Conservation (phyloP, 1,139 yeast species). For the Wickerhamomyces sp. region DNA sequence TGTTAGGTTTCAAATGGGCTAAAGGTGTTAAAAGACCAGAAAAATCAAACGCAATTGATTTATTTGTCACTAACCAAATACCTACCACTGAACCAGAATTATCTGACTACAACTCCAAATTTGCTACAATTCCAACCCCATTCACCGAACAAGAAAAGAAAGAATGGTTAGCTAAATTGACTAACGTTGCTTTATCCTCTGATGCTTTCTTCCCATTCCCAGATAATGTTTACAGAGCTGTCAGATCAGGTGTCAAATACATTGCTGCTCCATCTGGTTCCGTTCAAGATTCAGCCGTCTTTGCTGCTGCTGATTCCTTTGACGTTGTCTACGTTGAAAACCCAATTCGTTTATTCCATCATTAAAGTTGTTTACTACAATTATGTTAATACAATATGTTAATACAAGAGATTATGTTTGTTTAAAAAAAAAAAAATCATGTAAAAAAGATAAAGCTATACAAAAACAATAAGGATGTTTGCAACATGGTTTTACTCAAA, state of each 20-base stretch:
- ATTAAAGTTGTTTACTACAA: constrained; percentile 36
- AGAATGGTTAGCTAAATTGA: constrained; percentile 79
- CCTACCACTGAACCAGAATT: constrained; percentile 92
- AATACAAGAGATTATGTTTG: not conserved
- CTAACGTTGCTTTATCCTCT: constrained; percentile 85
- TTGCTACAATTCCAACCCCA: constrained; percentile 77
- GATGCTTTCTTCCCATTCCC: constrained; percentile 99
- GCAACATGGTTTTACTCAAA: constrained; percentile 93
- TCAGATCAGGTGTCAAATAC: constrained; percentile 90
- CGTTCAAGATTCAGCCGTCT: constrained; percentile 95
- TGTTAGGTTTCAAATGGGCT: constrained; percentile 91
- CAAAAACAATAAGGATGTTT: constrained; percentile 38
- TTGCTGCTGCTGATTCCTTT: constrained; percentile 89
- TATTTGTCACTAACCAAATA: constrained; percentile 85
- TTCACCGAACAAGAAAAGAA: constrained; percentile 77
- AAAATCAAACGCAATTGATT: constrained; percentile 95
- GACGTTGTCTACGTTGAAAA: constrained; percentile 89
- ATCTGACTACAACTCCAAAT: constrained; percentile 86
- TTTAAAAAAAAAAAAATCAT: not conserved
- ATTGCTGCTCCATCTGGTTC: constrained; percentile 97
- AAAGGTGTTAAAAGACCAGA: constrained; percentile 98
- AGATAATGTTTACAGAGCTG: constrained; percentile 97
- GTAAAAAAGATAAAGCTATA: not conserved
- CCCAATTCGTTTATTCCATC: constrained; percentile 97
- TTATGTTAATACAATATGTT: not conserved